phyloP scores from a whole-genome alignment of 768 basidiomycete species.

The Collybiopsis confluens region DNA sequence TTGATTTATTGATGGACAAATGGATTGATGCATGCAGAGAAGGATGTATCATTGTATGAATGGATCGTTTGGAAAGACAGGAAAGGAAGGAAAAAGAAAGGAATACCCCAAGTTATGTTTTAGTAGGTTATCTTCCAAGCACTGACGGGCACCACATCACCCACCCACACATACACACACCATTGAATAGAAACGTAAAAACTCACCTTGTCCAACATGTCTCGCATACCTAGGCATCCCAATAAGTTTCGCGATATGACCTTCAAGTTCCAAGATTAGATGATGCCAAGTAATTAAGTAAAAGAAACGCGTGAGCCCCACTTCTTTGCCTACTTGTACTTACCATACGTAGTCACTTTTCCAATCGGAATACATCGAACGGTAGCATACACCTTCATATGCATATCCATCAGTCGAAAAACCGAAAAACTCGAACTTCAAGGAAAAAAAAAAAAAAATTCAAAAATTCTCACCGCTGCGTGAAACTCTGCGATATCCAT shows the following conservation, averaged over 20 bases:
- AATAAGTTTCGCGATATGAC: slow-evolving; percentile 75
- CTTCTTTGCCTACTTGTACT: no score
- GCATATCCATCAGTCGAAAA: background rate
- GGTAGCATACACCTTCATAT: slow-evolving; percentile 60
- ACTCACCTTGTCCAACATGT: slow-evolving; percentile 77
- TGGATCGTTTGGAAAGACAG: no score
- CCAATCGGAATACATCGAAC: slow-evolving; percentile 66
- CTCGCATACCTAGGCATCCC: slow-evolving; percentile 78
- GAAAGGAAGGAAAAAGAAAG: no score
- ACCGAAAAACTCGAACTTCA: background rate
- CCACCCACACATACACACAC: no score
- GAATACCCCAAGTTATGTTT: no score
- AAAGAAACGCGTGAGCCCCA: no score
- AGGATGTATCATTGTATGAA: background rate
- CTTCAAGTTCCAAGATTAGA: slow-evolving; percentile 29
- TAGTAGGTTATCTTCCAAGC: no score
- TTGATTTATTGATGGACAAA: no score
- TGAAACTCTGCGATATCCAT: slow-evolving; percentile 67
- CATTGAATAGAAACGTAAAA: no score
- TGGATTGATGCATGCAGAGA: background rate
- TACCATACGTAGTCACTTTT: slow-evolving; percentile 76
- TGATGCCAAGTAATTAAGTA: background rate
- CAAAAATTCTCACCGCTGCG: slow-evolving; percentile 39
- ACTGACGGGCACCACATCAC: no score
- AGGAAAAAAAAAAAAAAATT: background rate